A percentile compares a stretch with the other conserved stretches of the same genome.
Evolutionary conservation across 83 land plant genomes (phyloP).

Genomic region (Isoetes engelmannii): DNA sequence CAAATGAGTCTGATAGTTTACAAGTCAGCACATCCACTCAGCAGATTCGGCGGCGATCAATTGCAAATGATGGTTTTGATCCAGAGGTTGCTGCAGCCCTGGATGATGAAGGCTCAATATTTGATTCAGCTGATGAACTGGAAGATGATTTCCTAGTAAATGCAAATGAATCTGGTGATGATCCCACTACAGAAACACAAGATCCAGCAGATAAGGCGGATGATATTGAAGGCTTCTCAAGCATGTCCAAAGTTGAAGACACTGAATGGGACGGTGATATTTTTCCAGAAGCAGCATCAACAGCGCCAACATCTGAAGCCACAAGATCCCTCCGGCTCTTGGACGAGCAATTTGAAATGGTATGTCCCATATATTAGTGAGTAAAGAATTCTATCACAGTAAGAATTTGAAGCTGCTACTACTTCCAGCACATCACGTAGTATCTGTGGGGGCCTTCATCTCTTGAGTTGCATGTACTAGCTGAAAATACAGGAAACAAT

Average conservation of each 20-base stretch:
- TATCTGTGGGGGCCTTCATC: not conserved
- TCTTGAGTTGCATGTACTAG: not conserved
- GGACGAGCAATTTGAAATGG: conserved; percentile 86
- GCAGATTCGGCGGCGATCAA: conserved; percentile 17
- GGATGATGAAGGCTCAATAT: conserved; percentile 51
- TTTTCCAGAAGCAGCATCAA: too few species aligned
- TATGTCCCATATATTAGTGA: conserved; percentile 14
- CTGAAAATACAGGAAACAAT: not conserved
- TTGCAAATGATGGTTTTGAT: conserved; percentile 55
- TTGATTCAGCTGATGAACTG: conserved; percentile 72
- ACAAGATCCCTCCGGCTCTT: conserved; percentile 44
- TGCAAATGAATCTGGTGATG: conserved; percentile 51
- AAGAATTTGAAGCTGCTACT: too few species aligned
- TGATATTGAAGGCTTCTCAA: too few species aligned
- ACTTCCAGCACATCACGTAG: not conserved
- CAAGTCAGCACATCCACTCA: conserved; percentile 44
- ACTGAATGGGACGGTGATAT: conserved; percentile 11
- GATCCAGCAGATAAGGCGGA: too few species aligned
- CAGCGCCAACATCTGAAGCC: too few species aligned
- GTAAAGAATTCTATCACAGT: not conserved
- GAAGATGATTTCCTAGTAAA: conserved; percentile 75
- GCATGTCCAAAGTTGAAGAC: not conserved
- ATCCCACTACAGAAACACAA: not conserved
- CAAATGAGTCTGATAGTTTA: conserved; percentile 23
- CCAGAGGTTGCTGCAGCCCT: conserved; percentile 65